These are phyloP conservation scores for Cyclostephanos tholiformis DNA, from an alignment of 108 stramenopile species.

Conservation along the genomic window DNA sequence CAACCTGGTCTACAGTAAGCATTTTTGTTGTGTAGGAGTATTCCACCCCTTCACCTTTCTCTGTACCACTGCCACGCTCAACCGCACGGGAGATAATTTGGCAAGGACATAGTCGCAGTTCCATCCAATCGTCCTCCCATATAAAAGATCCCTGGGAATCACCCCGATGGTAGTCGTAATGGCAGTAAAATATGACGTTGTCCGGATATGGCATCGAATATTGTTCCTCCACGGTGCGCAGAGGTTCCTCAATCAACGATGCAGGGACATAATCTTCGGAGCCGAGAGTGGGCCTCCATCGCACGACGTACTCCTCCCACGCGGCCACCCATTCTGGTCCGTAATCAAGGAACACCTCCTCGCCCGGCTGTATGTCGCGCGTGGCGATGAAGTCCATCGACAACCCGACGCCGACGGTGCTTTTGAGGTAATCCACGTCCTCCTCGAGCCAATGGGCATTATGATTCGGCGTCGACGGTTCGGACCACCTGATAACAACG, in stretches of 20 bases:
- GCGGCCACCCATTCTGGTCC: conserved; percentile 77
- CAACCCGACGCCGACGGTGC: conserved; percentile 47
- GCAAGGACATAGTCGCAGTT: conserved; percentile 29
- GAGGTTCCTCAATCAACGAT: conserved; percentile 35
- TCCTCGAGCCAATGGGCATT: conserved; percentile 42
- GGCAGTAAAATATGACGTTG: conserved; percentile 66
- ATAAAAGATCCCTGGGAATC: conserved; percentile 25
- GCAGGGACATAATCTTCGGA: conserved; percentile 42
- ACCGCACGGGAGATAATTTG: conserved; percentile 28
- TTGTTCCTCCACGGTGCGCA: conserved; percentile 71
- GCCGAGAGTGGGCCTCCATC: conserved; percentile 47
- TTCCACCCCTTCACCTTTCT: background rate
- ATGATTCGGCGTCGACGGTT: conserved; percentile 37
- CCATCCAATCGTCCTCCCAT: conserved; percentile 31
- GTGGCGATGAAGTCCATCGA: conserved; percentile 74
- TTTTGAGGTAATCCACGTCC: conserved; percentile 43
- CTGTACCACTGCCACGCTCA: background rate
- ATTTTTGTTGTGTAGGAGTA: conserved; percentile 57
- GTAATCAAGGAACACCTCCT: conserved; percentile 86
- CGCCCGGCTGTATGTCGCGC: conserved; percentile 71
- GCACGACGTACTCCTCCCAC: conserved; percentile 67
- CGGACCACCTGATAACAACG: conserved; percentile 51
- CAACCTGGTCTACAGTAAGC: conserved; percentile 50
- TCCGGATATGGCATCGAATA: conserved; percentile 61
- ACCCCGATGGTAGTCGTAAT: conserved; percentile 43